Conservation (phyloP, 306 rosid genomes). For the Vicia faba region DNA sequence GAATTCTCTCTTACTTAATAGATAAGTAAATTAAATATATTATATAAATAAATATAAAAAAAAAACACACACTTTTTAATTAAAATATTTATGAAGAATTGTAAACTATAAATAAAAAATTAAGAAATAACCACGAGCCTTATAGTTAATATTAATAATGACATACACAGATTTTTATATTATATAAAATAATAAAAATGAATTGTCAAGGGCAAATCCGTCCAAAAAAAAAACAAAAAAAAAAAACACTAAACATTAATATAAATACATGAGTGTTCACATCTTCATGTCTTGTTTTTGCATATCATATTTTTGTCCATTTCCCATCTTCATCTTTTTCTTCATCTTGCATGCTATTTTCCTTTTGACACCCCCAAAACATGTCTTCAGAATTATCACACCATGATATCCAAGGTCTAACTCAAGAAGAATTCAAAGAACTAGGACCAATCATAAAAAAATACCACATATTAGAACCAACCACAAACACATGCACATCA, state of each 20-base stretch:
- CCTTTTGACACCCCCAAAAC: neutral
- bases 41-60: neutral
- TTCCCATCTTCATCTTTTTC: neutral
- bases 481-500: slow-evolving; percentile 65
- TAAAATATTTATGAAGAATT: neutral
- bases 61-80: neutral
- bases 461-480: slow-evolving; percentile 58
- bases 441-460: slow-evolving; percentile 54
- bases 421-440: slow-evolving; percentile 52
- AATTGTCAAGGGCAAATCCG: slow-evolving; percentile 42
- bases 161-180: neutral
- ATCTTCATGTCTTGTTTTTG: slow-evolving; percentile 33
- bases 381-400: slow-evolving; percentile 43
- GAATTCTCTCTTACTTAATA: slow-evolving; percentile 35
- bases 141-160: neutral
- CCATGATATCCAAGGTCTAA: slow-evolving; percentile 51
- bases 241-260: neutral
- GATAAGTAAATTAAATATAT: slow-evolving; percentile 37
- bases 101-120: neutral
- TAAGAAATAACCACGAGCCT: neutral
- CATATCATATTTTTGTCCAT: slow-evolving; percentile 14
- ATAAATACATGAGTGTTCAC: slow-evolving; percentile 11
- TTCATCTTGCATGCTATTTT: slow-evolving; percentile 18
- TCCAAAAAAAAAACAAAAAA: slow-evolving; percentile 28
- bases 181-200: neutral